These are phyloP conservation scores for Podila epicladia DNA, from an alignment of 192 early-diverging fungal genomes.

Conservation along the genomic window DNA sequence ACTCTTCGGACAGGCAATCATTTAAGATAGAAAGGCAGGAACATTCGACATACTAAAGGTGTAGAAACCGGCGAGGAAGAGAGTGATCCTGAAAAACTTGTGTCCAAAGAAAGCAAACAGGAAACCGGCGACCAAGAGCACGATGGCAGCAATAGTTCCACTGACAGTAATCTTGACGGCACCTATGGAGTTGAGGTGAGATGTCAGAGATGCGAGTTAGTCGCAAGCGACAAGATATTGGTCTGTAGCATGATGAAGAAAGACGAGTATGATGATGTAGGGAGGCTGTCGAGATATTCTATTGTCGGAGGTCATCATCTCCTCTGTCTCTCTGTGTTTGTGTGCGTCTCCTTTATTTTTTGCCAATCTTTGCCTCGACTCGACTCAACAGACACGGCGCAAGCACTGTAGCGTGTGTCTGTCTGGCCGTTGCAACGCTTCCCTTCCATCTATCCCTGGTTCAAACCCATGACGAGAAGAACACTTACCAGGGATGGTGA, in stretches of 20 bases:
- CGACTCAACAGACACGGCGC: no score
- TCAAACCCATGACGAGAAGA: neutral
- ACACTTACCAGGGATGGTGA: neutral
- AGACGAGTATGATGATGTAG: no score
- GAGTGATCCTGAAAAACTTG: constrained; percentile 70
- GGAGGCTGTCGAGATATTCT: no score
- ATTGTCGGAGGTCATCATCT: no score
- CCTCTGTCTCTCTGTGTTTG: no score
- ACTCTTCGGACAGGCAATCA: neutral
- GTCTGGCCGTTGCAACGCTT: no score
- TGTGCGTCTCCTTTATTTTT: neutral
- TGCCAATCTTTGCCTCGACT: no score
- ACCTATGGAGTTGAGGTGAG: neutral
- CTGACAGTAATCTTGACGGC: constrained; percentile 28
- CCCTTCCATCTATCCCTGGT: no score
- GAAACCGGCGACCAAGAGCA: constrained; percentile 71
- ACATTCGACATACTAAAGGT: constrained; percentile 54
- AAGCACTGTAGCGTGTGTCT: no score
- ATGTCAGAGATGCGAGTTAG: neutral
- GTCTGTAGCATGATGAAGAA: no score
- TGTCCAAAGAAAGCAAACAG: constrained; percentile 77
- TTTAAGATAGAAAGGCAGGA: neutral
- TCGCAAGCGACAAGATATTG: neutral
- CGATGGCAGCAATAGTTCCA: constrained; percentile 61
- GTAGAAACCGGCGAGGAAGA: constrained; percentile 85